Conservation (phyloP, 31 red algal genomes). For the Endocladia muricata region DNA sequence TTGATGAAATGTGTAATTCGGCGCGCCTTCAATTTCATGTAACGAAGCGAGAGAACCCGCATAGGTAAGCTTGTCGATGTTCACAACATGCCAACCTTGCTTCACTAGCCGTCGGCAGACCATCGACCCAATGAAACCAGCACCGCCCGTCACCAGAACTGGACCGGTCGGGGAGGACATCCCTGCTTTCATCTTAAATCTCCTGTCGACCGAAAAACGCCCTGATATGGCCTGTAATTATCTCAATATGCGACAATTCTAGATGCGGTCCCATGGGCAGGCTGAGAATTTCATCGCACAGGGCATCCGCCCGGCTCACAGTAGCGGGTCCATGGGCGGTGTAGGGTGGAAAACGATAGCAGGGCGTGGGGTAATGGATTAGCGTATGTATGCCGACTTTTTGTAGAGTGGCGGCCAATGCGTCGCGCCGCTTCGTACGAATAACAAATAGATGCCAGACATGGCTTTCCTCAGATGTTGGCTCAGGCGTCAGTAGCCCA, state of each 20-base stretch:
- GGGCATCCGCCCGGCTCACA: too few species aligned
- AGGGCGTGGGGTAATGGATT: not conserved
- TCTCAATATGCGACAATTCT: too few species aligned
- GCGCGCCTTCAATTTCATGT: slow-evolving; percentile 1
- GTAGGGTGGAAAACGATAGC: not conserved
- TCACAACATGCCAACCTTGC: slow-evolving; percentile 64
- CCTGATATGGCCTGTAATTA: too few species aligned
- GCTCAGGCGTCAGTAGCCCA: not conserved
- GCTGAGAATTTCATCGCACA: too few species aligned
- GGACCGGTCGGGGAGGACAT: too few species aligned
- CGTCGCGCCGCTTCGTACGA: not conserved
- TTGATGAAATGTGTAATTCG: slow-evolving; percentile 72
- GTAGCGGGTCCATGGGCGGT: too few species aligned
- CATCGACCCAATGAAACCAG: slow-evolving; percentile 87
- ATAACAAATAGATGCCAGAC: not conserved
- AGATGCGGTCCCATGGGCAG: too few species aligned
- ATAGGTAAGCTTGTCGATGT: slow-evolving; percentile 89
- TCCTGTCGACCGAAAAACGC: too few species aligned
- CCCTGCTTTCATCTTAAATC: too few species aligned
- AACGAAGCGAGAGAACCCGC: slow-evolving; percentile 78
- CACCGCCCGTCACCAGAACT: slow-evolving; percentile 89
- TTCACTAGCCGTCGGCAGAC: slow-evolving; percentile 43
- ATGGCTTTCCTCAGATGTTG: not conserved
- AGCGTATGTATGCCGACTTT: not conserved
- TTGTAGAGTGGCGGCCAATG: not conserved